Conservation (phyloP, 1,284 basidiomycete species). For the Meira nashicola region DNA sequence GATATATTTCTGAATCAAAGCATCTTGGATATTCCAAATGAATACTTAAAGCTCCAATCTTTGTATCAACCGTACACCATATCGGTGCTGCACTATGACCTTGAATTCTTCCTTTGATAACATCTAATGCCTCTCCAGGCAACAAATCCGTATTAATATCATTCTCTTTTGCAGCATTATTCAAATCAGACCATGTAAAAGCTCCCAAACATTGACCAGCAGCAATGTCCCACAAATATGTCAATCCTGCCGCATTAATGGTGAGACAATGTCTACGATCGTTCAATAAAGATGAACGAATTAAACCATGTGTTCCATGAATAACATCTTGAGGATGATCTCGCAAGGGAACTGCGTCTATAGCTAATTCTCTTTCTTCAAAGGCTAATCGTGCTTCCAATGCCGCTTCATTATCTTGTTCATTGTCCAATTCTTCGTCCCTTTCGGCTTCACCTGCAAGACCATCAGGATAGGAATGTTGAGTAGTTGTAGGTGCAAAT, state of each 20-base stretch:
- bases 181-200: slow-evolving; percentile 57
- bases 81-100: slow-evolving; percentile 78
- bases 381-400: slow-evolving; percentile 54
- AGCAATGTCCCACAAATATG: slow-evolving; percentile 89
- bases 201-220: slow-evolving; percentile 70
- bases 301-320: slow-evolving; percentile 72
- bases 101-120: slow-evolving; percentile 80
- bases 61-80: slow-evolving; percentile 87
- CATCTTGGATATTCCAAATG: slow-evolving; percentile 75
- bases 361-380: slow-evolving; percentile 74
- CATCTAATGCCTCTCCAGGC: slow-evolving; percentile 69
- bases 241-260: slow-evolving; percentile 74
- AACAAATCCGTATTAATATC: slow-evolving; percentile 4
- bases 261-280: slow-evolving; percentile 87
- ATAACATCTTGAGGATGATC: slow-evolving; percentile 67
- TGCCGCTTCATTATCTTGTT: slow-evolving; percentile 19
- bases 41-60: slow-evolving; percentile 78
- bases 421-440: slow-evolving; percentile 11
- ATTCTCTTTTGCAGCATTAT: background rate
- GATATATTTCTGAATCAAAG: slow-evolving; percentile 91
- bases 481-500: background rate
- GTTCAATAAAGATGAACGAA: slow-evolving; percentile 76
- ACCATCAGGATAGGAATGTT: slow-evolving; percentile 13
- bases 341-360: slow-evolving; percentile 68
- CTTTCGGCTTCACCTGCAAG: slow-evolving; percentile 7